Percentiles rank a stretch among this genome's conserved stretches.
These are phyloP conservation scores for Cyberlindnera euphorbiiphila DNA, from an alignment of 805 yeast genomes.

Conservation along the genomic window DNA sequence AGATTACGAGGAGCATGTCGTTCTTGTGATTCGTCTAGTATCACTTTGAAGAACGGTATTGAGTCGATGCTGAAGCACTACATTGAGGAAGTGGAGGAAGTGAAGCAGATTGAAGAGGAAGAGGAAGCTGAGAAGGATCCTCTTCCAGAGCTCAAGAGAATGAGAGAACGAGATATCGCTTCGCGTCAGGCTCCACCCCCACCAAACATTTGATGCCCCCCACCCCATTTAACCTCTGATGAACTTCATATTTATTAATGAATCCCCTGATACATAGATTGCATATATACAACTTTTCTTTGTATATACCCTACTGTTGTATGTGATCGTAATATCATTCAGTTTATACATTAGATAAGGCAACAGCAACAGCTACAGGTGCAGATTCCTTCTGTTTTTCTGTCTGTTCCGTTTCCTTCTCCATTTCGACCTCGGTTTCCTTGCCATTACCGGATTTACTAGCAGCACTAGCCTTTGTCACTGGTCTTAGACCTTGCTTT, in stretches of 20 bases:
- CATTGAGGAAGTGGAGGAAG: slow-evolving; percentile 62
- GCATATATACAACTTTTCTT: neutral
- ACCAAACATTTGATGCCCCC: slow-evolving; percentile 18
- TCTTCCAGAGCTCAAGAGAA: slow-evolving; percentile 14
- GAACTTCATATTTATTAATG: slow-evolving; percentile 5
- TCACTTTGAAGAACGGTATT: slow-evolving; percentile 64
- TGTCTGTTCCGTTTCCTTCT: neutral
- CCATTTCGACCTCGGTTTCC: neutral
- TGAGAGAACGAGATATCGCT: slow-evolving; percentile 14
- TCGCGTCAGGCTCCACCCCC: slow-evolving; percentile 18
- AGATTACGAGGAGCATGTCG: slow-evolving; percentile 68
- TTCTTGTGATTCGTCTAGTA: slow-evolving; percentile 64
- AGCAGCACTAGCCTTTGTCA: slow-evolving; percentile 1
- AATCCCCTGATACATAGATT: slow-evolving; percentile 1
- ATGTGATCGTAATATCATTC: neutral
- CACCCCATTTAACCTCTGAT: no score
- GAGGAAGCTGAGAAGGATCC: slow-evolving; percentile 21
- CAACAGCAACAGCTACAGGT: slow-evolving; percentile 3
- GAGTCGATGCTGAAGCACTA: slow-evolving; percentile 69
- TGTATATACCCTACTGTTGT: no score
- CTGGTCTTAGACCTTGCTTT: slow-evolving; percentile 8
- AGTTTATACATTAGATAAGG: neutral
- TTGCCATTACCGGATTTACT: neutral
- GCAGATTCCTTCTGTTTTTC: neutral
- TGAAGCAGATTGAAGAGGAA: slow-evolving; percentile 47